These are phyloP conservation scores for Phytophthora pluvialis DNA, from an alignment of 352 stramenopile species.

Conservation along the genomic window DNA sequence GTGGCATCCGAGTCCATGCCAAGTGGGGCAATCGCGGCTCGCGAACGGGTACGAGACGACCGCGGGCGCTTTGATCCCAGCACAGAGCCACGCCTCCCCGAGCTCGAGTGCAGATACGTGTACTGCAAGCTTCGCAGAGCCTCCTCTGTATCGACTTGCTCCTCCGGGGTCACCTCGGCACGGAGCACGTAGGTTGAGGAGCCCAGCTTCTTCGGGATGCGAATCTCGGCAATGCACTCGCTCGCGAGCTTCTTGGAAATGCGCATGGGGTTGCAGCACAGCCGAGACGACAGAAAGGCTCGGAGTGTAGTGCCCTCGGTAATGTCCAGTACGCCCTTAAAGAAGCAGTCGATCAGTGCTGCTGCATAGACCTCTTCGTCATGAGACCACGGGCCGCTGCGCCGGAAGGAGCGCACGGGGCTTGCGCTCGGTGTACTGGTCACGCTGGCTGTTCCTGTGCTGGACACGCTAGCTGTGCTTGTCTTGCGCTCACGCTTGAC, in stretches of 20 bases:
- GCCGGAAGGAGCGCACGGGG: slow-evolving; percentile 42
- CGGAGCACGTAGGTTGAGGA: slow-evolving; percentile 65
- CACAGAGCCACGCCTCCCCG: not conserved
- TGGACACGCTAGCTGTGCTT: slow-evolving; percentile 39
- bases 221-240: slow-evolving; percentile 66
- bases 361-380: slow-evolving; percentile 76
- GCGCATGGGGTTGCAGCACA: slow-evolving; percentile 79
- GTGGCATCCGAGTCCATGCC: no score
- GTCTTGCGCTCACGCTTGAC: slow-evolving; percentile 39
- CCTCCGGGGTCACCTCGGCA: slow-evolving; percentile 36
- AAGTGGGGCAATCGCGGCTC: no score
- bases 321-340: slow-evolving; percentile 67
- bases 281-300: slow-evolving; percentile 60
- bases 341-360: slow-evolving; percentile 70
- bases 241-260: slow-evolving; percentile 83
- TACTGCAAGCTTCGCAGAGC: slow-evolving; percentile 46
- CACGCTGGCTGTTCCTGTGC: slow-evolving; percentile 30
- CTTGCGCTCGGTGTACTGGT: slow-evolving; percentile 36
- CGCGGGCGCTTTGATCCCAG: slow-evolving; percentile 26
- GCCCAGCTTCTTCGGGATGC: slow-evolving; percentile 77
- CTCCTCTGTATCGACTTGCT: slow-evolving; percentile 47
- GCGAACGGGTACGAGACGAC: slow-evolving; percentile 9
- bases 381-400: slow-evolving; percentile 69
- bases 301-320: slow-evolving; percentile 70
- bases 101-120: slow-evolving; percentile 38